Percentiles rank a stretch among this genome's conserved stretches.
These are phyloP conservation scores for Chaetoceros muelleri DNA, from an alignment of 108 stramenopile species.

Conservation along the genomic window DNA sequence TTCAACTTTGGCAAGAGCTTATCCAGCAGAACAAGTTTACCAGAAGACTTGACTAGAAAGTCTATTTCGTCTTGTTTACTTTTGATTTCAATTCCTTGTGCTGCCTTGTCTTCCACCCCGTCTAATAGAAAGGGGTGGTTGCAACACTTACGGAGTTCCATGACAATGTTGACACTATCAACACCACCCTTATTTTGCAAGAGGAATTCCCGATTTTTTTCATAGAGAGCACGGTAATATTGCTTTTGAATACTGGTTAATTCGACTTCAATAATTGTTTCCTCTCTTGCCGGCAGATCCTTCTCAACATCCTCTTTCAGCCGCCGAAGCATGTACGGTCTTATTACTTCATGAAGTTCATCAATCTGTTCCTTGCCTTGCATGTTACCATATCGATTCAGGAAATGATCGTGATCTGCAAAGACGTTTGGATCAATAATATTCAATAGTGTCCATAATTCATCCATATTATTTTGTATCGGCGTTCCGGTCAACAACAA, in stretches of 20 bases:
- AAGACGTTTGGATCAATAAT: conserved; percentile 66
- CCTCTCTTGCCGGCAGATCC: conserved; percentile 91
- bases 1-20: conserved; percentile 84
- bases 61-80: conserved; percentile 24
- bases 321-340: conserved; percentile 91
- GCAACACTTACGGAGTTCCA: conserved; percentile 96
- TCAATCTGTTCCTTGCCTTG: conserved; percentile 78
- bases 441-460: conserved; percentile 86
- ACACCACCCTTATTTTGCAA: conserved; percentile 55
- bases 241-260: conserved; percentile 94
- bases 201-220: conserved; percentile 85
- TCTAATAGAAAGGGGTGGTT: conserved; percentile 87
- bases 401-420: conserved; percentile 63
- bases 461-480: conserved; percentile 94
- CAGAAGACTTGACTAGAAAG: conserved; percentile 76
- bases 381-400: conserved; percentile 75
- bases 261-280: conserved; percentile 93
- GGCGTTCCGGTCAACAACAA: conserved; percentile 96
- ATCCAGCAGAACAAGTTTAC: conserved; percentile 68
- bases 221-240: conserved; percentile 96
- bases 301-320: conserved; percentile 98
- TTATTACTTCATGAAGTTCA: conserved; percentile 80
- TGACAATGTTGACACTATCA: conserved; percentile 93
- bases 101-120: conserved; percentile 77
- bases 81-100: too few species aligned